These are phyloP conservation scores for Boletus smithii DNA, from an alignment of 1,284 basidiomycete species.

Conservation along the genomic window DNA sequence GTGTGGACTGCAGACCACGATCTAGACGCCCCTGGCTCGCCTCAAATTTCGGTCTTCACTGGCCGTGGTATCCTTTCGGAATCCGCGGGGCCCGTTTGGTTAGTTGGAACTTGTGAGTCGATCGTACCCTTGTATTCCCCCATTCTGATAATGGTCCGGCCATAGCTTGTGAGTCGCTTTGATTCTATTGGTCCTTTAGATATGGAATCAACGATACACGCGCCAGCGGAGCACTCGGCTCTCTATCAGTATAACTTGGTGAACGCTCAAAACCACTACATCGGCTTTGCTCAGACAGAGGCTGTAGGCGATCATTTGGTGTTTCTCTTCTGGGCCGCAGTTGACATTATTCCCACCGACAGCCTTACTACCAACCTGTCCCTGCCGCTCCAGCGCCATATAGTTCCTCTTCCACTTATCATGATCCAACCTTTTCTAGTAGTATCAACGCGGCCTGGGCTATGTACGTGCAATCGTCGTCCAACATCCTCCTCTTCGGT, in stretches of 20 bases:
- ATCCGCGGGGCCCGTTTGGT: slow-evolving; percentile 48
- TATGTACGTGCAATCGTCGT: slow-evolving; percentile 51
- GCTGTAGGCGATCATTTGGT: slow-evolving; percentile 19
- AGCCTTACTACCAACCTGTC: slow-evolving; percentile 21
- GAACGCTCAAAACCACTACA: slow-evolving; percentile 48
- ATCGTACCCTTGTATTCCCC: neutral
- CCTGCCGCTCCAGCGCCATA: slow-evolving; percentile 49
- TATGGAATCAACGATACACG: neutral
- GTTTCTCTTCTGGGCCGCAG: neutral
- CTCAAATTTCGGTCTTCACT: slow-evolving; percentile 41
- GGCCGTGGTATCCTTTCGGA: slow-evolving; percentile 57
- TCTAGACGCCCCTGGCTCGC: slow-evolving; percentile 34
- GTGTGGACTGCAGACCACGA: slow-evolving; percentile 60
- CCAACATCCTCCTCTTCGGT: slow-evolving; percentile 63
- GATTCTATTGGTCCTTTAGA: neutral
- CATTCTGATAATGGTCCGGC: neutral
- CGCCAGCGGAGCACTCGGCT: slow-evolving; percentile 42
- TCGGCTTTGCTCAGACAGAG: slow-evolving; percentile 50
- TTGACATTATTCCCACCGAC: neutral
- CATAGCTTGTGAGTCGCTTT: slow-evolving; percentile 27
- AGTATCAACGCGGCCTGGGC: slow-evolving; percentile 51
- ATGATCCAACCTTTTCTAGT: slow-evolving; percentile 51
- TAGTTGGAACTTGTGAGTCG: slow-evolving; percentile 42
- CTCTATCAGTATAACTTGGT: slow-evolving; percentile 48
- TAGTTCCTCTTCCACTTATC: slow-evolving; percentile 42